Percentiles rank a stretch among this genome's conserved stretches.
Evolutionary conservation across 2,329 filamentous ascomycete species (phyloP).

Genomic region (Ustulina deusta): DNA sequence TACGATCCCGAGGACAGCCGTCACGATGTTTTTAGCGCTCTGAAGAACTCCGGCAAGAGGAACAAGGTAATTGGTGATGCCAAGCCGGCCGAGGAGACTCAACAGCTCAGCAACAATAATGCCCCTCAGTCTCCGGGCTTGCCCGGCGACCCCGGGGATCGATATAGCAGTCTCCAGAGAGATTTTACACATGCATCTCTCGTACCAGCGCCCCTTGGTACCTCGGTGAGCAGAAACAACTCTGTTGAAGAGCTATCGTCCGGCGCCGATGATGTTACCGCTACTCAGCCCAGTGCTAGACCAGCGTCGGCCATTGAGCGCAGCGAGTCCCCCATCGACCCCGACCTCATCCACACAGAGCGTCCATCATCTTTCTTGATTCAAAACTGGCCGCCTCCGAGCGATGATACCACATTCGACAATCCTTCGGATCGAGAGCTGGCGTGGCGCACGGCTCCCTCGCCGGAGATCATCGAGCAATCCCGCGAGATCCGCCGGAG

Average conservation of each 20-base stretch:
- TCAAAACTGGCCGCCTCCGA: not conserved
- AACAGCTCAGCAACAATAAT: not conserved
- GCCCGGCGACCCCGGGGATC: not conserved
- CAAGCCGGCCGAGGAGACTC: too few species aligned
- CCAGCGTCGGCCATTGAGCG: not conserved
- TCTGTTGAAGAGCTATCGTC: not conserved
- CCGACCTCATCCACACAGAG: not conserved
- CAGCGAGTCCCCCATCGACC: not conserved
- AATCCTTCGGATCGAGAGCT: not conserved
- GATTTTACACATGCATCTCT: conserved; percentile 19
- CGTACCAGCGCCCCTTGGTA: conserved; percentile 17
- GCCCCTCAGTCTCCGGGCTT: not conserved
- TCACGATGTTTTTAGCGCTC: too few species aligned
- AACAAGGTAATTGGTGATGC: too few species aligned
- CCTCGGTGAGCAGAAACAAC: not conserved
- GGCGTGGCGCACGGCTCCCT: not conserved
- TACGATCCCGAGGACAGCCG: too few species aligned
- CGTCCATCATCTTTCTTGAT: conserved; percentile 18
- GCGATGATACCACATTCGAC: not conserved
- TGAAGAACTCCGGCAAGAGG: too few species aligned
- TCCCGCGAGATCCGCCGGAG: not conserved
- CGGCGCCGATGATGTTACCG: too few species aligned
- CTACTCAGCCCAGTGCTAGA: too few species aligned
- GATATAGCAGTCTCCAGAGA: not conserved
- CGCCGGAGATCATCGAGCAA: conserved; percentile 11